Base-by-base conservation (phyloP, 2,329 filamentous ascomycete genomes). In the Xylariaceae sp. region DNA sequence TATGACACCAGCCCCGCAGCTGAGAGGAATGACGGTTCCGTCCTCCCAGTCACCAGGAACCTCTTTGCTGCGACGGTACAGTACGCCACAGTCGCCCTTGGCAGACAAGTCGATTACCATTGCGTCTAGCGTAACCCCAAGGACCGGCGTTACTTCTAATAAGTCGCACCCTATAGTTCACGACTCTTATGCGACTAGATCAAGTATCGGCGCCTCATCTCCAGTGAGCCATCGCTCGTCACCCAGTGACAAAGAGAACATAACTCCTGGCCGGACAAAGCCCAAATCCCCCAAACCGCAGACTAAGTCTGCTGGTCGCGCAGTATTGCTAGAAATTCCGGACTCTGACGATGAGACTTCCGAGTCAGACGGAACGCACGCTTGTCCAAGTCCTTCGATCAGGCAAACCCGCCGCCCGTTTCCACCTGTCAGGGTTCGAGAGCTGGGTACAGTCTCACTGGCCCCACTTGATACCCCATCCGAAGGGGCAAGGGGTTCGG, bases 231-330 rank as follows among this genome's bases (percentile, higher is more conserved):
- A 50, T 67, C 67, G 17, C 72, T 72, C 42, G 60, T 15, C 72
- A 6, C 69, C 68, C 3, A 71, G 71, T 4, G 63, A 73, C 39
- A 73, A 73, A 55, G 71, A 73, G 58, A 73, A 73, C 51, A 67
- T 72, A 49, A 73, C 71, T 1, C 71, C 71, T 10, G 70, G 68
- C 37, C 68, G 70, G 45, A 70, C 64, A 18, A 68, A 69, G 47
- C 71, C 71, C 4, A 72, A 72, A 48, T 60, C 64, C 4, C 69
- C 70, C n/a, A 73, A 70, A 52, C 61, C 62, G 8, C 57, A 62
- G 10, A 62, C 54, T 13, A 64, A 65, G 54, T 55, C 58, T 17
- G 55, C 68, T 6, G 59, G 60, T 10, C 66, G 71, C 17, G 55
- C 55, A 23, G 66, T 70, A 15, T 57, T 72, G 23, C 62, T 61